These are phyloP conservation scores for Venturia oleaginea DNA, from an alignment of 2,329 filamentous ascomycete species.

Conservation along the genomic window DNA sequence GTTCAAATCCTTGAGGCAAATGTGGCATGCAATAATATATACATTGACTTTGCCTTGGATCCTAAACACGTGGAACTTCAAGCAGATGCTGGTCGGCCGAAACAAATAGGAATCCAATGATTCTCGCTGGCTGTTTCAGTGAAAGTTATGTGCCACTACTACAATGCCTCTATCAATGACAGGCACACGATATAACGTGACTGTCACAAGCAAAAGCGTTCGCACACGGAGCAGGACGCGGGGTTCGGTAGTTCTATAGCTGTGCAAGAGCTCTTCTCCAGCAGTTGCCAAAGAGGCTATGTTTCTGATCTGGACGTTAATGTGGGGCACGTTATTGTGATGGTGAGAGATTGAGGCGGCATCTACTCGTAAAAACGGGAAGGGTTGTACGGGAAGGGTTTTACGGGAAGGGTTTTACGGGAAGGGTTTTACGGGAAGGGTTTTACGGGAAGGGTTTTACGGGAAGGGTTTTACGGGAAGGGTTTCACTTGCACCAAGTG, in stretches of 20 bases:
- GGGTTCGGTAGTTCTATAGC: background rate
- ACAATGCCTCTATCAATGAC: background rate
- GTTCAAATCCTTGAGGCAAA: background rate
- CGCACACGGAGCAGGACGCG: background rate
- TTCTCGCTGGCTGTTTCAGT: background rate
- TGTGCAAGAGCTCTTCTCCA: background rate
- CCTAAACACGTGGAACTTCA: background rate
- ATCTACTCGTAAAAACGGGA: no score
- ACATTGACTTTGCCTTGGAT: background rate
- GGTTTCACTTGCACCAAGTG: no score
- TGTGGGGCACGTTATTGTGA: background rate
- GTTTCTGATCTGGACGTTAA: no score
- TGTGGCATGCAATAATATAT: background rate
- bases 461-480: background rate
- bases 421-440: background rate
- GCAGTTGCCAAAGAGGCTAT: no score
- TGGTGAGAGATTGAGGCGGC: background rate
- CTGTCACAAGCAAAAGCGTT: background rate
- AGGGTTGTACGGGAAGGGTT: background rate
- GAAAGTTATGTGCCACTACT: background rate
- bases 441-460: background rate
- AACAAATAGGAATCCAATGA: background rate
- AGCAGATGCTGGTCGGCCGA: background rate
- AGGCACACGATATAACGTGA: background rate
- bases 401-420: background rate